Percentiles rank a stretch among this genome's conserved stretches.
phyloP scores from a whole-genome alignment of 2,329 filamentous ascomycete species.

The Xylariaceae sp. region DNA sequence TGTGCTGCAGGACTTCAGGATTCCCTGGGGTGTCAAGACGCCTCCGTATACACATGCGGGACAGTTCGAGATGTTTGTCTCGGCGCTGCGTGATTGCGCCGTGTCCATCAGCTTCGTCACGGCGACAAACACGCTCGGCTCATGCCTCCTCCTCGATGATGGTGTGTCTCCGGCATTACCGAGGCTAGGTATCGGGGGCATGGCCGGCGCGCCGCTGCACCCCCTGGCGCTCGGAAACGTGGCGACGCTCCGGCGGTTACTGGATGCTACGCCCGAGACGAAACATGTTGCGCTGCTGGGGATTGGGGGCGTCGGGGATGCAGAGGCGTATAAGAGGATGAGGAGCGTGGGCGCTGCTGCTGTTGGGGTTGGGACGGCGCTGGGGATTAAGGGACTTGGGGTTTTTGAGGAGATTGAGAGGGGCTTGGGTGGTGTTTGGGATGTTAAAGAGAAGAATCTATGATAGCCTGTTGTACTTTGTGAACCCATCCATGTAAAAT shows the following conservation, averaged over 20 bases:
- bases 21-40: constrained; percentile 72
- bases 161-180: constrained; percentile 35
- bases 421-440: constrained; percentile 31
- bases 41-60: constrained; percentile 76
- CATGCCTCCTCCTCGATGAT: constrained; percentile 63
- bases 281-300: constrained; percentile 70
- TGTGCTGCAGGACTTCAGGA: constrained; percentile 10
- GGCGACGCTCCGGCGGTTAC: constrained; percentile 64
- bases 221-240: constrained; percentile 79
- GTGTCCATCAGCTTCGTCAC: constrained; percentile 70
- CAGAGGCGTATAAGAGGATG: constrained; percentile 69
- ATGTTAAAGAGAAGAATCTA: constrained; percentile 6
- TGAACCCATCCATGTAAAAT: too few species aligned
- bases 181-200: constrained; percentile 69
- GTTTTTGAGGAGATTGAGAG: constrained; percentile 67
- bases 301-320: constrained; percentile 74
- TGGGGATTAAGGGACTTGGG: constrained; percentile 66
- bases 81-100: constrained; percentile 50
- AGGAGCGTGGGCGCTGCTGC: constrained; percentile 67
- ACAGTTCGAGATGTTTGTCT: constrained; percentile 66
- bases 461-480: too few species aligned
- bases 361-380: constrained; percentile 73
- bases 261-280: constrained; percentile 59
- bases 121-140: constrained; percentile 76
- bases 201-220: constrained; percentile 76